phyloP scores from a whole-genome alignment of 805 yeast species.

The Wickerhamiella bombiphila region DNA sequence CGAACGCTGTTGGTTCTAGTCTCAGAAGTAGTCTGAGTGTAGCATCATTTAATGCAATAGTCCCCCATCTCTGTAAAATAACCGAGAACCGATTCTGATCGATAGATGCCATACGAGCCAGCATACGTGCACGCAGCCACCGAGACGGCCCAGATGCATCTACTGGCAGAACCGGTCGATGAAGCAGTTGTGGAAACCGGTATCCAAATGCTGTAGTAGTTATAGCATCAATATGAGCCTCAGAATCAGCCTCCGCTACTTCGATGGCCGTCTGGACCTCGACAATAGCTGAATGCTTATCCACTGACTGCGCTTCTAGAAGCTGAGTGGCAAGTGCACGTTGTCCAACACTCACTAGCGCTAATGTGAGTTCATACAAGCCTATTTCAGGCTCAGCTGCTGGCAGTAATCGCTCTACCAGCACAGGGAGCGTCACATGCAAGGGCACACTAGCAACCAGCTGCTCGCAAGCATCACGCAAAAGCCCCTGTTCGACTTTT shows the following conservation, averaged over 20 bases:
- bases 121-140: constrained; percentile 11
- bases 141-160: no score
- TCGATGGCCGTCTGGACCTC: background rate
- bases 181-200: constrained; percentile 14
- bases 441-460: constrained; percentile 12
- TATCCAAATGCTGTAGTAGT: background rate
- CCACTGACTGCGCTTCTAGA: constrained; percentile 6
- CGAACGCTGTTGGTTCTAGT: background rate
- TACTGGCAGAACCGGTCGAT: background rate
- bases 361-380: constrained; percentile 9
- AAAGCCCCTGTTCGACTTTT: constrained; percentile 3
- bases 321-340: constrained; percentile 14
- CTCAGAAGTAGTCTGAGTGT: background rate
- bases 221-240: background rate
- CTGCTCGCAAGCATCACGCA: constrained; percentile 7
- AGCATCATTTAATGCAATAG: background rate
- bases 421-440: constrained; percentile 6
- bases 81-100: background rate
- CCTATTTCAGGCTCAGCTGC: constrained; percentile 6
- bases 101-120: constrained; percentile 6
- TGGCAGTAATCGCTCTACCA: constrained; percentile 11
- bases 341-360: constrained; percentile 8
- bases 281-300: background rate
- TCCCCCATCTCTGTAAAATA: background rate
- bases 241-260: background rate